phyloP scores from a whole-genome alignment of 176 grass and related monocot genomes.

The Carex littledalei region DNA sequence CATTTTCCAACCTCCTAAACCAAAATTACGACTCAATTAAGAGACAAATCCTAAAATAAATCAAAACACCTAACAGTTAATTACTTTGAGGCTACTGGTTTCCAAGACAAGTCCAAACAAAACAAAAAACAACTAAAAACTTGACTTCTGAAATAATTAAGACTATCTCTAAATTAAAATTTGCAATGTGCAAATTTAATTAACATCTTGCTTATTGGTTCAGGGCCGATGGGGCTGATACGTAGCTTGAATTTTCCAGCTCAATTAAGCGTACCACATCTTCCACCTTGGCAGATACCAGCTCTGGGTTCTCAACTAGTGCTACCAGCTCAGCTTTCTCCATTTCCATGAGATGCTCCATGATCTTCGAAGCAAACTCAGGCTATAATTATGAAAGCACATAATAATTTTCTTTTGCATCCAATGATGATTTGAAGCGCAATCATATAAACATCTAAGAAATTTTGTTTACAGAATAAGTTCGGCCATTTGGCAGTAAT shows the following conservation, averaged over 20 bases:
- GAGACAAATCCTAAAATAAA: conserved; percentile 19
- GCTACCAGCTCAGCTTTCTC: conserved; percentile 42
- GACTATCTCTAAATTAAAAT: background rate
- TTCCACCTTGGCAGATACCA: conserved; percentile 47
- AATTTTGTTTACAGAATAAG: no score
- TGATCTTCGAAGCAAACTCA: conserved; percentile 62
- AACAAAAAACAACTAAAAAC: background rate
- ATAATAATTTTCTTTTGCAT: background rate
- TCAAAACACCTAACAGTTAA: conserved; percentile 20
- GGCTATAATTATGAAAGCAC: conserved; percentile 22
- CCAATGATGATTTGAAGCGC: background rate
- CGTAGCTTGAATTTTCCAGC: conserved; percentile 24
- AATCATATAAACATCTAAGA: no score
- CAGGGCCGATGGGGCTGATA: conserved; percentile 31
- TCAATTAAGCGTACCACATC: conserved; percentile 47
- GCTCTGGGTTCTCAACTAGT: conserved; percentile 42
- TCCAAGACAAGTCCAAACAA: background rate
- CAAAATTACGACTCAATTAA: background rate
- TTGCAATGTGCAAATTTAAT: conserved; percentile 12
- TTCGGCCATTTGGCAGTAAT: background rate
- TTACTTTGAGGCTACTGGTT: background rate
- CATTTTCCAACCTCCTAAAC: background rate
- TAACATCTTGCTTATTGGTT: conserved; percentile 37
- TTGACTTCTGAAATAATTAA: background rate
- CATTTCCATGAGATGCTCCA: conserved; percentile 61